A percentile compares a stretch with the other conserved stretches of the same genome.
These are phyloP conservation scores for Exophiala bonariae DNA, from an alignment of 2,329 filamentous ascomycete genomes.

Conservation along the genomic window DNA sequence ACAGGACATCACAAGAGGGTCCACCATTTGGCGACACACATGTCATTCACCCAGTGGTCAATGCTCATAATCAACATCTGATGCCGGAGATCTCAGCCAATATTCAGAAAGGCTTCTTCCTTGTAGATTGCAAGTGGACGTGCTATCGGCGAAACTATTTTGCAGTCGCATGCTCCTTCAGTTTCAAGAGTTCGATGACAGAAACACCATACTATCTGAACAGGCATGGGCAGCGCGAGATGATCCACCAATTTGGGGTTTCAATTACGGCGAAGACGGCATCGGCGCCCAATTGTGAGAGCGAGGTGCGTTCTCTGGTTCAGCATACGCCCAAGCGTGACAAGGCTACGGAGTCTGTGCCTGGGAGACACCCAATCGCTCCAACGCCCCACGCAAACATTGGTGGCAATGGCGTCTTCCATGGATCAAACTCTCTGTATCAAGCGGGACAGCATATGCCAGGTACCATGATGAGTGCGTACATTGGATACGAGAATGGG, in stretches of 20 bases:
- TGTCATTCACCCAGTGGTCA: conserved; percentile 36
- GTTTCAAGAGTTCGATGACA: conserved; percentile 62
- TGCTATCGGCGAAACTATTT: conserved; percentile 94
- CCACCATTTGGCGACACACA: conserved; percentile 45
- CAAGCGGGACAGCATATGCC: conserved; percentile 11
- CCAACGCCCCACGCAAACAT: conserved; percentile 13
- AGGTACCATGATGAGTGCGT: conserved; percentile 14
- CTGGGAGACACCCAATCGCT: conserved; percentile 44
- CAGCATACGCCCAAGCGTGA: conserved; percentile 91
- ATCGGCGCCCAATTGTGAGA: conserved; percentile 68
- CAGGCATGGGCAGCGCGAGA: conserved; percentile 46
- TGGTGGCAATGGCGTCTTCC: conserved; percentile 14
- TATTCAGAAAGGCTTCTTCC: conserved; percentile 88
- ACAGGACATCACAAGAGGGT: conserved; percentile 36
- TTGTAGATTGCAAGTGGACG: conserved; percentile 80
- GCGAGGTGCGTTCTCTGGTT: conserved; percentile 78
- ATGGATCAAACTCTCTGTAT: conserved; percentile 13
- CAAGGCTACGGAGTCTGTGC: conserved; percentile 77
- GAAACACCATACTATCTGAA: conserved; percentile 59
- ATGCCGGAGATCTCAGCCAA: conserved; percentile 74
- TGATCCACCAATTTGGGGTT: conserved; percentile 76
- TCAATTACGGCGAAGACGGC: conserved; percentile 66
- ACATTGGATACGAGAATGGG: conserved; percentile 30
- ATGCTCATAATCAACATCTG: conserved; percentile 47
- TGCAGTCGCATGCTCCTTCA: conserved; percentile 77